Evolutionary conservation across 2,329 filamentous ascomycete species (phyloP).

Genomic region (Aspergillus felis): DNA sequence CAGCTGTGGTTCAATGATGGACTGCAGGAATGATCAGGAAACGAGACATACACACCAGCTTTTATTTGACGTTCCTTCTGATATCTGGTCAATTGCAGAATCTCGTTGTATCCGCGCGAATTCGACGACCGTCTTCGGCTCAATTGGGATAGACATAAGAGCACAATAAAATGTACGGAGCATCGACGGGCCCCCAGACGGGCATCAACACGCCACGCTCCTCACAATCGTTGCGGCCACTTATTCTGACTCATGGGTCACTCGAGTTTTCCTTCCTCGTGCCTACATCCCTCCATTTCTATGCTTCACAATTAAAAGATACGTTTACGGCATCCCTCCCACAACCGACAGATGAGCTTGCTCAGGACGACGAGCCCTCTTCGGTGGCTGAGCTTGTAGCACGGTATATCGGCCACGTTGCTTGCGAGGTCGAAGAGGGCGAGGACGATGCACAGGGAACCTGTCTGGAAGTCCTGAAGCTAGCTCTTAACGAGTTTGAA

Average conservation of each 20-base stretch:
- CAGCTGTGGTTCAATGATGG: not conserved
- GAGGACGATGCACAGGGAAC: constrained; percentile 86
- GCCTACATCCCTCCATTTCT: constrained; percentile 92
- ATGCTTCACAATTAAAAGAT: constrained; percentile 90
- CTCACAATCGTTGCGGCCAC: constrained; percentile 83
- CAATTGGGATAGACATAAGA: constrained; percentile 14
- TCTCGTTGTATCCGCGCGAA: not conserved
- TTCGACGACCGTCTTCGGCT: constrained; percentile 2
- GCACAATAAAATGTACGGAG: constrained; percentile 72
- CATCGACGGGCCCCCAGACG: constrained; percentile 78
- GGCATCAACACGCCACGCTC: constrained; percentile 96
- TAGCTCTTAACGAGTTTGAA: constrained; percentile 94
- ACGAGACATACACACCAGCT: not conserved
- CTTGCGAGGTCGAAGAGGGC: constrained; percentile 82
- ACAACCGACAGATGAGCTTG: constrained; percentile 90
- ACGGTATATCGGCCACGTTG: constrained; percentile 87
- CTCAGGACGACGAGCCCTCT: constrained; percentile 98
- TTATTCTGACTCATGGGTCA: constrained; percentile 86
- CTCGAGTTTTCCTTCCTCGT: constrained; percentile 96
- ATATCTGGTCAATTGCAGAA: constrained; percentile 1
- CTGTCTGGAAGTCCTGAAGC: constrained; percentile 87
- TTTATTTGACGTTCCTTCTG: not conserved
- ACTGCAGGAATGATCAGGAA: not conserved
- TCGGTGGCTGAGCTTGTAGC: constrained; percentile 89
- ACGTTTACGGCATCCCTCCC: constrained; percentile 82